Evolutionary conservation across 2,329 filamentous ascomycete species (phyloP).

Genomic region (Fusarium ramigenum): DNA sequence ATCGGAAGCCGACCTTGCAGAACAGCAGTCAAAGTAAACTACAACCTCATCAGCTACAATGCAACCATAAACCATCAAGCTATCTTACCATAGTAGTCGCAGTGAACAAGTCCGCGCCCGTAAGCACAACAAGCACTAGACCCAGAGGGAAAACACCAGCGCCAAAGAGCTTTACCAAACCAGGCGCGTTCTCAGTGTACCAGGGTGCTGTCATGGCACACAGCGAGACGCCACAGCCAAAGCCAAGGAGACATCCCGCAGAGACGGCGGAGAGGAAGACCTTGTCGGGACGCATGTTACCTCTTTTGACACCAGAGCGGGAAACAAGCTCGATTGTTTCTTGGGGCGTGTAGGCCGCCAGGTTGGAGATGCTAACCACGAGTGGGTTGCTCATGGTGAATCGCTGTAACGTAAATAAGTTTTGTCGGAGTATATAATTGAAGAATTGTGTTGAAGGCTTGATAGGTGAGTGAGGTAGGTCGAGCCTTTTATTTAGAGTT

Average conservation of each 20-base stretch:
- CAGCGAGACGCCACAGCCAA: slow-evolving; percentile 36
- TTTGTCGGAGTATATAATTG: not conserved
- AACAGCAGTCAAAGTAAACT: slow-evolving; percentile 39
- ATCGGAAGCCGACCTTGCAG: slow-evolving; percentile 30
- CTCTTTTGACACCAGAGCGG: slow-evolving; percentile 31
- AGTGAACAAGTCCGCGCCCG: slow-evolving; percentile 36
- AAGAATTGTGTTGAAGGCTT: not conserved
- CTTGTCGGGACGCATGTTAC: slow-evolving; percentile 31
- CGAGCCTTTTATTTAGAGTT: not conserved
- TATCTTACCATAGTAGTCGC: slow-evolving; percentile 34
- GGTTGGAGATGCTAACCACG: slow-evolving; percentile 27
- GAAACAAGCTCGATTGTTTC: slow-evolving; percentile 37
- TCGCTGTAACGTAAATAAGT: too few relatives aligned
- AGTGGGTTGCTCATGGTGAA: slow-evolving; percentile 30
- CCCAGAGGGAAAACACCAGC: slow-evolving; percentile 37
- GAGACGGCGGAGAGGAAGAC: slow-evolving; percentile 36
- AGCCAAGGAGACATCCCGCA: slow-evolving; percentile 34
- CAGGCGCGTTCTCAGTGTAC: slow-evolving; percentile 38
- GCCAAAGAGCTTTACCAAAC: slow-evolving; percentile 36
- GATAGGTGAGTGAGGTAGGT: fast-evolving
- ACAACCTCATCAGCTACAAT: not conserved
- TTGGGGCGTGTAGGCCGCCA: slow-evolving; percentile 34
- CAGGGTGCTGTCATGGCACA: slow-evolving; percentile 36
- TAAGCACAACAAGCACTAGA: slow-evolving; percentile 32
- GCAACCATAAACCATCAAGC: fast-evolving